Percentiles rank a stretch among this genome's conserved stretches.
These are phyloP conservation scores for Tolypocladium guangdongense DNA, from an alignment of 2,329 filamentous ascomycete genomes.

Conservation along the genomic window DNA sequence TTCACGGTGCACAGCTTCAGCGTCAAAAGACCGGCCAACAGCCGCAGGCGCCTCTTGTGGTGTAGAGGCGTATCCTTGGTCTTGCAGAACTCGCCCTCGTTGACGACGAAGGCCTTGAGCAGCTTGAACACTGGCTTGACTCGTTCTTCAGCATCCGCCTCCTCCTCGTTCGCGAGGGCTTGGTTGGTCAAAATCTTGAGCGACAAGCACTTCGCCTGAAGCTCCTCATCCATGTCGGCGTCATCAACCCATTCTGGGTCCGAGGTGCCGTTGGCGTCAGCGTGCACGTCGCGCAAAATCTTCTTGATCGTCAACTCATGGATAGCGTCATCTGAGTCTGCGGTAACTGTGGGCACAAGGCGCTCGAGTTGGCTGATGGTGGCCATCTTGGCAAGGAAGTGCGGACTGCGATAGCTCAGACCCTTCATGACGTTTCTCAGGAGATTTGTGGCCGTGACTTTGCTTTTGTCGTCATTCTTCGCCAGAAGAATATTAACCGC, in stretches of 20 bases:
- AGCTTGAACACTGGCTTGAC: slow-evolving; percentile 65
- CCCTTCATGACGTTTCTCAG: slow-evolving; percentile 64
- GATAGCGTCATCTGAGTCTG: slow-evolving; percentile 66
- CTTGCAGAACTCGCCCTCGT: slow-evolving; percentile 72
- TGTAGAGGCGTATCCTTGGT: slow-evolving; percentile 61
- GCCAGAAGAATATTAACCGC: slow-evolving; percentile 84
- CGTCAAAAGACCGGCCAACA: slow-evolving; percentile 68
- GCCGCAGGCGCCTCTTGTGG: slow-evolving; percentile 70
- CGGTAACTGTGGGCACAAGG: slow-evolving; percentile 59
- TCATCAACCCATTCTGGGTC: slow-evolving; percentile 59
- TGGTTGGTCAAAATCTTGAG: slow-evolving; percentile 81
- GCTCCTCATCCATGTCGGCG: slow-evolving; percentile 64
- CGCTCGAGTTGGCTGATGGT: slow-evolving; percentile 67
- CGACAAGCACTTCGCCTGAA: slow-evolving; percentile 72
- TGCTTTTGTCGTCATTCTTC: slow-evolving; percentile 57
- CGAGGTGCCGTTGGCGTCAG: slow-evolving; percentile 40
- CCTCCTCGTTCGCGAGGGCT: slow-evolving; percentile 50
- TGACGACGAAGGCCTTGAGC: slow-evolving; percentile 62
- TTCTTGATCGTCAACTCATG: slow-evolving; percentile 66
- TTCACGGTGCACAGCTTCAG: slow-evolving; percentile 76
- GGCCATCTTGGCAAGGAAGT: slow-evolving; percentile 67
- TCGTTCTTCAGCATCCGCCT: slow-evolving; percentile 42
- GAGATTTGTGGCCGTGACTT: slow-evolving; percentile 77
- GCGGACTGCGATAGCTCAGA: slow-evolving; percentile 59
- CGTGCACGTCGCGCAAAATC: slow-evolving; percentile 60